phyloP scores from a whole-genome alignment of 2,329 filamentous ascomycete species.

The Scedosporium boydii region DNA sequence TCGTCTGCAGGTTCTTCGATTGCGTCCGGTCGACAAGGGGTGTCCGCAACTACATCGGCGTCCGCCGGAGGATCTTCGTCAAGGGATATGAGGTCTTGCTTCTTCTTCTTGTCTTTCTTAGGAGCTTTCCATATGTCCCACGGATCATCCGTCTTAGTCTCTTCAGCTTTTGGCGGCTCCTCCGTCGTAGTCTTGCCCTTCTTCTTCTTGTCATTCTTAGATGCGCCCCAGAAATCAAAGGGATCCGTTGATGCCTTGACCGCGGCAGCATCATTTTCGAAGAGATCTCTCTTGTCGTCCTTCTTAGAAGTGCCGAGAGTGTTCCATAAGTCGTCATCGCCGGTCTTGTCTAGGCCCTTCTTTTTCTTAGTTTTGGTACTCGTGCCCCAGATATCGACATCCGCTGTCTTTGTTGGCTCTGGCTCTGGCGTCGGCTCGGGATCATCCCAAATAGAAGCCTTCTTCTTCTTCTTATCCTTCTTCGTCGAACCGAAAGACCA shows the following conservation, averaged over 20 bases:
- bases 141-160: slow-evolving; percentile 13
- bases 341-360: slow-evolving; percentile 11
- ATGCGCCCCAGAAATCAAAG: slow-evolving; percentile 5
- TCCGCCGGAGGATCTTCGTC: slow-evolving; percentile 13
- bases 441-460: slow-evolving; percentile 5
- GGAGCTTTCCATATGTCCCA: slow-evolving; percentile 10
- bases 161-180: slow-evolving; percentile 16
- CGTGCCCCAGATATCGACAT: slow-evolving; percentile 15
- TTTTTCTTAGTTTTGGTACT: slow-evolving; percentile 14
- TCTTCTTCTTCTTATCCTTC: slow-evolving; percentile 12
- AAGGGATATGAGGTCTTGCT: slow-evolving; percentile 13
- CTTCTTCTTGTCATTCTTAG: slow-evolving; percentile 18
- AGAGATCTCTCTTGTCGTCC: slow-evolving; percentile 12
- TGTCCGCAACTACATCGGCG: slow-evolving; percentile 14
- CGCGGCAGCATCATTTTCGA: slow-evolving; percentile 11
- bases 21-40: slow-evolving; percentile 27
- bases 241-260: slow-evolving; percentile 13
- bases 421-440: neutral
- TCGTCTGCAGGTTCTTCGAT: slow-evolving; percentile 34
- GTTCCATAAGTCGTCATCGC: slow-evolving; percentile 16
- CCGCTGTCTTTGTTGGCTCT: slow-evolving; percentile 7
- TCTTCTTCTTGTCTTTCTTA: slow-evolving; percentile 38
- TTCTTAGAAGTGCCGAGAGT: slow-evolving; percentile 19
- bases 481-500: slow-evolving; percentile 1
- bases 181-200: slow-evolving; percentile 10